Evolutionary conservation across 352 stramenopile genomes (phyloP), one percentile per base, ranked within the genome.

Genomic region (Pythium phragmitis): DNA sequence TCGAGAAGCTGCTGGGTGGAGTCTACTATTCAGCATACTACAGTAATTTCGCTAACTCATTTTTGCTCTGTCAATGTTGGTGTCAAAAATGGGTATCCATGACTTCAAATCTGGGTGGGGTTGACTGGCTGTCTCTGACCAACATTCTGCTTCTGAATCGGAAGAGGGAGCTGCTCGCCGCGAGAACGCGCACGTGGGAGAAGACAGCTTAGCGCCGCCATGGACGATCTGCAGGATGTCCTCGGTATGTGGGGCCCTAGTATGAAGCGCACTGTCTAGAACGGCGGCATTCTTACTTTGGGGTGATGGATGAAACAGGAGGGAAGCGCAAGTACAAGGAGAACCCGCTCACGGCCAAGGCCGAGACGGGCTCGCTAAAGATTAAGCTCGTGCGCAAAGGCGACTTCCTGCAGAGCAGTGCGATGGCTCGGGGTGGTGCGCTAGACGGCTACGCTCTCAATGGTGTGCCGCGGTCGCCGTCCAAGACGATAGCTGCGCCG

Each of bases 301-400:
- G 57, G 16, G 13, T n/a, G 49, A 36, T 48, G 36, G 4, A 23
- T 62, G 30, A 5, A 53, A 21, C 43, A 73, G 82, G 77, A 59
- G 75, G 68, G 14, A 92, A 92, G 70, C 80, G 76, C 60, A 92
- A 90, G 65, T 82, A 74, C 74, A 85, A 85, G 55, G 82, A 92
- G 60, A 89, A 87, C 48, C 72, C 83, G 19, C 75, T 94, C 46
- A 91, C 82, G 2, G 85, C 85, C 57, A 83, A 88, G 53, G 83
- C 82, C 5, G 85, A 92, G 70, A 88, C 49, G 16, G 85, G 85
- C 23, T 87, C 83, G 19, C 75, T 94, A 36, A 81, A 78, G 50
- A 82, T 94, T 73, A 92, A 92, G 75, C 91, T 94, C 66, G 48
- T 85, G 51, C 76, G 82, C n/a, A 83, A 80, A 43, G 77, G 81